These are phyloP conservation scores for Pichia manshurica DNA, from an alignment of 805 yeast species.

Conservation along the genomic window DNA sequence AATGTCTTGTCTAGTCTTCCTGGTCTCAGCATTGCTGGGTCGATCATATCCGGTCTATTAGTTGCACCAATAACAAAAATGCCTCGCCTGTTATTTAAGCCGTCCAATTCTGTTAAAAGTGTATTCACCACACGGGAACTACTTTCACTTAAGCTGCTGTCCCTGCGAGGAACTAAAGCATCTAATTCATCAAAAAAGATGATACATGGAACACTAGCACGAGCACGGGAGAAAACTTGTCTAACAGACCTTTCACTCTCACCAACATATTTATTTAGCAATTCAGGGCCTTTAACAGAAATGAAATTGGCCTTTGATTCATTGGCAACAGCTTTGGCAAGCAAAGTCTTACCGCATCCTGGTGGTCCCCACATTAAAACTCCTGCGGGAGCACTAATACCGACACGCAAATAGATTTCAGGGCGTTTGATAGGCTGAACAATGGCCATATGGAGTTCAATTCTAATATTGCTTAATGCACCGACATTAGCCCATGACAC, in stretches of 20 bases:
- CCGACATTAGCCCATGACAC: slow-evolving; percentile 96
- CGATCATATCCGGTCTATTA: slow-evolving; percentile 96
- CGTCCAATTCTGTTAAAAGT: slow-evolving; percentile 88
- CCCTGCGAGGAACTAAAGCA: slow-evolving; percentile 93
- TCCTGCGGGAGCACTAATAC: slow-evolving; percentile 95
- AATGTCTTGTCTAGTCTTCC: slow-evolving; percentile 92
- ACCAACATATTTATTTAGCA: slow-evolving; percentile 92
- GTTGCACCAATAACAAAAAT: slow-evolving; percentile 96
- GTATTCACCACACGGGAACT: slow-evolving; percentile 94
- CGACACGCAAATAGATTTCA: slow-evolving; percentile 81
- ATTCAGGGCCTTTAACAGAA: slow-evolving; percentile 93
- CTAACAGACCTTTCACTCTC: slow-evolving; percentile 92
- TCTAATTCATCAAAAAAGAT: slow-evolving; percentile 94
- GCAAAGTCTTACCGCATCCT: slow-evolving; percentile 94
- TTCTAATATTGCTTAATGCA: slow-evolving; percentile 71
- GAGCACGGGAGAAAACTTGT: slow-evolving; percentile 86
- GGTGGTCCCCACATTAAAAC: slow-evolving; percentile 99
- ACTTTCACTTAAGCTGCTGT: slow-evolving; percentile 78
- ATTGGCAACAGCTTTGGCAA: slow-evolving; percentile 97
- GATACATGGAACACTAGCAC: slow-evolving; percentile 92
- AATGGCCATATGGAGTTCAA: slow-evolving; percentile 93
- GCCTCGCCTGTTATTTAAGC: slow-evolving; percentile 86
- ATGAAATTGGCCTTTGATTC: slow-evolving; percentile 95
- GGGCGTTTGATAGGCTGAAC: slow-evolving; percentile 95
- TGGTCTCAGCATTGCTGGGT: slow-evolving; percentile 96